Base-by-base conservation (phyloP, 768 basidiomycete species). In the Boletus pseudo-olivaceus region DNA sequence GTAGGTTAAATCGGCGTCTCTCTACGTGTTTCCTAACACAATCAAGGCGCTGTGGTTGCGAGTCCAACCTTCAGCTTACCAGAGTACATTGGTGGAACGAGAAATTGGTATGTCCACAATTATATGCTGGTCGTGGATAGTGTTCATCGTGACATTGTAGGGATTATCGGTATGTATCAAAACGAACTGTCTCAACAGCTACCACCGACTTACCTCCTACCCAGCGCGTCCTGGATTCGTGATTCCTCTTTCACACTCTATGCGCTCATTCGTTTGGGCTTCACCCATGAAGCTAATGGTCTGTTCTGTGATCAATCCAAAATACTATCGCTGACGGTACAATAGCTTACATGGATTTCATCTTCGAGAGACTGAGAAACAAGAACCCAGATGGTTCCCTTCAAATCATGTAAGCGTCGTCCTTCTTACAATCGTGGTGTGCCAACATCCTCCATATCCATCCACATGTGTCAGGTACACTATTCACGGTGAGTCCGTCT, bases 161-260 rank as follows among this genome's bases (percentile, higher is more conserved):
- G 84, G 86, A 88, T 63, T 87, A 88, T 59, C 78, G 86, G 76
- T 85, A 62, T 26, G 57, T n/a, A 38, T 45, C 20, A 14, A 0
- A 2, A 27, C 6, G 23, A 40, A 33, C 48, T 15, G 11, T 29
- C 20, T 29, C 7, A 1, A 38, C 6, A n/a, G 6, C 35, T 26
- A 3, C 26, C 20, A 30, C 12, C 23, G 44, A 19, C 38, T 51
- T n/a, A 47, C 4, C 7, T 40, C 37, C 30, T 35, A 26, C 49
- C 26, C 56, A 88, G 88, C 20, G 85, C 84, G 4, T 90, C 88
- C 1, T 93, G 90, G 90, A 92, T 98, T 64, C 85, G 96, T n/a
- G 96, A 99, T 65, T 87, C 93, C 0, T 91, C 90, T 0, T 99
- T 99, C 76, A 93, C 93, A 1, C 80, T 98, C 6, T 99, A 98